Evolutionary conservation across 352 stramenopile species (phyloP).

Genomic region (Globisporangium camurandrum): DNA sequence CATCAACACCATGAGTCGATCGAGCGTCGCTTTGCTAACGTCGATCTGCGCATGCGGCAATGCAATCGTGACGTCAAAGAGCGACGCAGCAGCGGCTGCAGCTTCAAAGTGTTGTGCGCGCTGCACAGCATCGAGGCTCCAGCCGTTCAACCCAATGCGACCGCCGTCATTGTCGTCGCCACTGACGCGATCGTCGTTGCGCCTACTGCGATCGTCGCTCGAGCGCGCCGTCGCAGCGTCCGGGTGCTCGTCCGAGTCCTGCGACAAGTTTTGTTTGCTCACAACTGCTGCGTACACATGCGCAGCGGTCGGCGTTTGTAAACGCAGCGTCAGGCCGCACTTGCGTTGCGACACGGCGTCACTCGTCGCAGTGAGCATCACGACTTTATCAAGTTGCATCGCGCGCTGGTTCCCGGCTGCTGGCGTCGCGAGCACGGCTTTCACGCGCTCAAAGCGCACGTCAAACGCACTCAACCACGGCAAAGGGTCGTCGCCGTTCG

Average conservation of each 20-base stretch:
- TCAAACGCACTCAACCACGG: slow-evolving; percentile 71
- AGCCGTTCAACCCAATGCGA: slow-evolving; percentile 72
- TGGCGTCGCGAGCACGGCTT: slow-evolving; percentile 40
- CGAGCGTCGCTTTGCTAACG: slow-evolving; percentile 59
- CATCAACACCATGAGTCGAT: slow-evolving; percentile 79
- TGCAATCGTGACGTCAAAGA: slow-evolving; percentile 52
- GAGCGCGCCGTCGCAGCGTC: slow-evolving; percentile 21
- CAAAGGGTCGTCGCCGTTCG: slow-evolving; percentile 12
- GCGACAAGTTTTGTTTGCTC: slow-evolving; percentile 63
- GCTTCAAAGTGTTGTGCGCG: slow-evolving; percentile 57
- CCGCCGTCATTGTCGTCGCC: slow-evolving; percentile 79
- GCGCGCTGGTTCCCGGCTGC: slow-evolving; percentile 49
- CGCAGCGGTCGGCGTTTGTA: slow-evolving; percentile 37
- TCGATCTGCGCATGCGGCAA: slow-evolving; percentile 48
- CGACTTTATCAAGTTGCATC: slow-evolving; percentile 26
- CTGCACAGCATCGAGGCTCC: slow-evolving; percentile 57
- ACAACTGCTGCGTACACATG: slow-evolving; percentile 37
- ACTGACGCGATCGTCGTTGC: slow-evolving; percentile 39
- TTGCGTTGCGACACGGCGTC: slow-evolving; percentile 26
- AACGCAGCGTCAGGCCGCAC: slow-evolving; percentile 37
- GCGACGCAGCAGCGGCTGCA: slow-evolving; percentile 34
- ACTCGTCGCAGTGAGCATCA: slow-evolving; percentile 32
- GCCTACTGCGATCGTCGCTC: not conserved
- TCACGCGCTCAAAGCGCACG: slow-evolving; percentile 40
- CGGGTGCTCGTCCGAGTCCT: slow-evolving; percentile 54